Evolutionary conservation across 176 grass and related monocot species (phyloP).

Genomic region (Hyparrhenia diplandra): DNA sequence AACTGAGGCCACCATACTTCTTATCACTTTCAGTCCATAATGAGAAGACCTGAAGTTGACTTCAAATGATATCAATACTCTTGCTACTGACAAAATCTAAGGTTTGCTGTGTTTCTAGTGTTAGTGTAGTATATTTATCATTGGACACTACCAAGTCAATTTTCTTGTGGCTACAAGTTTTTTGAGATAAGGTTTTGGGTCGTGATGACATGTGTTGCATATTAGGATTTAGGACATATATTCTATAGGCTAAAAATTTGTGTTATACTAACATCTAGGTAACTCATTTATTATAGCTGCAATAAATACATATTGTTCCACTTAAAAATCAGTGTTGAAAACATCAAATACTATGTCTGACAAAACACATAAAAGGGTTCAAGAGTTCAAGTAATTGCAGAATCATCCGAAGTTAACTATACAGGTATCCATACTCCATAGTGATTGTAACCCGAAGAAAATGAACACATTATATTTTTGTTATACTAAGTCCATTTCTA

Average conservation of each 20-base stretch:
- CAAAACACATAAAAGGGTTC: too few species aligned
- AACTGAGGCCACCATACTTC: slow-evolving; percentile 69
- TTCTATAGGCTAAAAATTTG: too few species aligned
- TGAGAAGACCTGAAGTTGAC: slow-evolving; percentile 54
- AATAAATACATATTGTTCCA: too few species aligned
- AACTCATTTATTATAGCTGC: too few species aligned
- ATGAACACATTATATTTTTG: not conserved
- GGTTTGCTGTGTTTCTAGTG: not conserved
- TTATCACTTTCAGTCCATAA: slow-evolving; percentile 77
- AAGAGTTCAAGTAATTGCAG: not conserved
- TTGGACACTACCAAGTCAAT: not conserved
- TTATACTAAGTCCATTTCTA: not conserved
- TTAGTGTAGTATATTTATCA: not conserved
- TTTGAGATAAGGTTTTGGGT: not conserved
- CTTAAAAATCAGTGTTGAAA: too few species aligned
- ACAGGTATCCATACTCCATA: not conserved
- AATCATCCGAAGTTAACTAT: not conserved
- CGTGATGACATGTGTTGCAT: too few species aligned
- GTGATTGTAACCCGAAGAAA: not conserved
- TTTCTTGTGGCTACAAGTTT: not conserved
- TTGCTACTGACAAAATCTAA: not conserved
- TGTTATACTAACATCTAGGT: too few species aligned
- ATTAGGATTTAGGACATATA: too few species aligned
- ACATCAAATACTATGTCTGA: not conserved
- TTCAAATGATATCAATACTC: not conserved